Conservation (phyloP, 495 filamentous ascomycete genomes). For the Penicillium daleae region DNA sequence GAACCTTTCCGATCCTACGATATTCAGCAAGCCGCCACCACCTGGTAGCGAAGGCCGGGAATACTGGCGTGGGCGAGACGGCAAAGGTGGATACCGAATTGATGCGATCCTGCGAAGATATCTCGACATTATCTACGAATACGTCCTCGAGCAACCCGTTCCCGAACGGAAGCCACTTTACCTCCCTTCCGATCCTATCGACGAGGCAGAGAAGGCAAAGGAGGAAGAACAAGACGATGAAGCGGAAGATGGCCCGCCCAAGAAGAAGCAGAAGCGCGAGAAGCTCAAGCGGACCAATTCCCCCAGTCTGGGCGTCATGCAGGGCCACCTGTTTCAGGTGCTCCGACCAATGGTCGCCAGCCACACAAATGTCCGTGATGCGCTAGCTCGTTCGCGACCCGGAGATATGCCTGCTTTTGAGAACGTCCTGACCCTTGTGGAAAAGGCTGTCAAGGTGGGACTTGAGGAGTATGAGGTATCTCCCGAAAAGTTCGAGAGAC, state of each 20-base stretch:
- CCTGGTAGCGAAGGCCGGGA: constrained; percentile 67
- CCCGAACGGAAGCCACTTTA: constrained; percentile 74
- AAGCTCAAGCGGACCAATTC: constrained; percentile 55
- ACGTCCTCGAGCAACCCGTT: constrained; percentile 64
- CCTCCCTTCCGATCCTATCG: constrained; percentile 63
- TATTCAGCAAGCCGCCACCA: constrained; percentile 73
- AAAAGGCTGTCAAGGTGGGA: constrained; percentile 71
- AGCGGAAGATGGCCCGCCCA: constrained; percentile 45
- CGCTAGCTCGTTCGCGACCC: constrained; percentile 65
- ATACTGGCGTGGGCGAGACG: constrained; percentile 83
- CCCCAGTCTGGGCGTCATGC: constrained; percentile 81
- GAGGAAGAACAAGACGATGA: constrained; percentile 43
- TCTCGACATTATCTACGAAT: constrained; percentile 80
- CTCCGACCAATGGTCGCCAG: constrained; percentile 76
- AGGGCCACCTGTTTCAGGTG: constrained; percentile 91
- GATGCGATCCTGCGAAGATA: constrained; percentile 88
- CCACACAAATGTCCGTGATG: constrained; percentile 81
- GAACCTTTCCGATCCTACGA: constrained; percentile 85
- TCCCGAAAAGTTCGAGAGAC: constrained; percentile 56
- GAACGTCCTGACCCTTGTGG: constrained; percentile 65
- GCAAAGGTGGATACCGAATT: constrained; percentile 84
- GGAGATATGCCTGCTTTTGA: constrained; percentile 76
- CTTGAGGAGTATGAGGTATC: constrained; percentile 71
- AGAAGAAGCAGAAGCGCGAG: constrained; percentile 67
- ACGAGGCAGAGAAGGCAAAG: constrained; percentile 38